Base-by-base conservation (phyloP, 1,139 yeast species). In the Ogataea hybrid region DNA sequence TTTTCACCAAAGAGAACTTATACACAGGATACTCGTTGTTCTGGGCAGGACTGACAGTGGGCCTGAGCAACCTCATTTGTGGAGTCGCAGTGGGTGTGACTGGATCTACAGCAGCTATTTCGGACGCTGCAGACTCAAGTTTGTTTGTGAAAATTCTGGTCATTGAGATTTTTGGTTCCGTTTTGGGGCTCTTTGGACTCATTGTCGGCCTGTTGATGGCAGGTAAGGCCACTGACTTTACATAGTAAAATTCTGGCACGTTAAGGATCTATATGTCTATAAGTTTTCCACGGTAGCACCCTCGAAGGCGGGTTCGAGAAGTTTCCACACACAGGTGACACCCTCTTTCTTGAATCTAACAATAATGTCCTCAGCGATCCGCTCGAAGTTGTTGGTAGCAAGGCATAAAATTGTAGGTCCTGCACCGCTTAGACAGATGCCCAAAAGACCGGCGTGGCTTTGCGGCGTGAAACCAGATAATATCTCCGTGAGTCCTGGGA, bases 31-130 rank as follows among this genome's bases (percentile, higher is more conserved):
- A 80, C 63, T 80, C 97, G 6, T 75, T 94, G 52, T 94, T 94
- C 67, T 94, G 99, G 99, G 98, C 97, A 21, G 99, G 99, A 16
- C 62, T 90, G 42, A 92, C 98, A 6, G 98, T 94, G 35, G 99
- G 99, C 33, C 64, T 86, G 25, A 81, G 95, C 57, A 94, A 94
- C 65, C 76, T 94, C 62, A 84, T 92, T 48, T 94, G 99, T 74
- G 99, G 99, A 68, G 74, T 94, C 48, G 92, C 97, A 9, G 99
- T 94, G 39, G 99, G 99, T 51, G 77, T 94, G 48, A 92, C 98
- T 17, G 99, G 99, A 37, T 84, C 97, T 21, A 92, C 97, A 22
- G 98, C 98, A 34, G 99, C 99, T 35, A 80, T 94, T 49, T 81
- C 95, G 39, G 99, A 94, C 68, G 99, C 99, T 27, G 97, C 98